Base-by-base conservation (phyloP, 371 early-diverging fungal genomes). In the Entomophthora muscae region DNA sequence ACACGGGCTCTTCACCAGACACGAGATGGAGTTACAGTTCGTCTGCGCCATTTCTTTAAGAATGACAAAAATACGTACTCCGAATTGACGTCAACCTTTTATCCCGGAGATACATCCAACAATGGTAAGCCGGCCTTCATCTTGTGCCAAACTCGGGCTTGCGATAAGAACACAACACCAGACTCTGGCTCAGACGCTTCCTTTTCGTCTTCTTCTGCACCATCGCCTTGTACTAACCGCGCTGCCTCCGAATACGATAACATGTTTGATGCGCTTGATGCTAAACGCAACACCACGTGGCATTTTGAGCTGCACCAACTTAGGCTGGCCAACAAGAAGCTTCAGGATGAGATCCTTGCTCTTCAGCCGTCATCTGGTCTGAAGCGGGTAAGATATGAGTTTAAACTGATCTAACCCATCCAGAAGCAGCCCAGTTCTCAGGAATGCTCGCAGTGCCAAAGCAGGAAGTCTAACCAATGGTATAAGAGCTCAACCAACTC, bases 271-370 rank as follows among this genome's bases (percentile, higher is more conserved):
- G 71, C 72, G 53, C 64, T 78, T 26, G 72, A 71, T 53, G 69
- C 71, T 23, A 70, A 69, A 12, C 63, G 76, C 52, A 70, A 66
- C 54, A 76, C 76, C n/a, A 69, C 70, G 28, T 78, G 78, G 78
- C 76, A 78, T 64, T 78, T 72, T 61, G 76, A 76, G 61, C 66
- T 76, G 27, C 76, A 78, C 66, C 78, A 78, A 58, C 65, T 78
- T 53, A 69, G 74, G 33, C 53, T 75, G 33, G 68, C 70, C 24
- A 78, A 78, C 32, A 67, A 72, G 27, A 69, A 70, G 23, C 58
- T 78, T 33, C 68, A 68, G 7, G 74, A 73, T 24, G 74, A 76
- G 24, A 55, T 55, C 23, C 10, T 22, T 22, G 24, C 23, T 23
- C 23, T 55, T 21, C 10, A 12, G 7, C 21, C 23, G 12, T 7